A percentile compares a stretch with the other conserved stretches of the same genome.
Conservation (phyloP, 306 rosid species). For the Castanea crenata region DNA sequence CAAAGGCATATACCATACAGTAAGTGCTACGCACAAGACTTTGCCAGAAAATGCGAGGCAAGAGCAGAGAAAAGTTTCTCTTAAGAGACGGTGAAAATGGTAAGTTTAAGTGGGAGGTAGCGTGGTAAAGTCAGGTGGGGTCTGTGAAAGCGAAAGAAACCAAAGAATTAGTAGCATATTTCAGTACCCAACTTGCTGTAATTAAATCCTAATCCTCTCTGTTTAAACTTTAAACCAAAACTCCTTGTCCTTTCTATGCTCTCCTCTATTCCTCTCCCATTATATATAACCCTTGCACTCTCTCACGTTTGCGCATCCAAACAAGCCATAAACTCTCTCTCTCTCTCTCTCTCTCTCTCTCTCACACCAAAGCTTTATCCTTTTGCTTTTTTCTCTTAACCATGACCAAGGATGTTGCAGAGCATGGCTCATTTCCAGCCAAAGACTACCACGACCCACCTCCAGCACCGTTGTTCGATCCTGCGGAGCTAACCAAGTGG, state of each 20-base stretch:
- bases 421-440: slow-evolving; percentile 57
- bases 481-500: slow-evolving; percentile 71
- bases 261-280: not conserved
- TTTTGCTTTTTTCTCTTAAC: not conserved
- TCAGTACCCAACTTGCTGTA: not conserved
- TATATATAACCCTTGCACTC: slow-evolving; percentile 45
- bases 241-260: not conserved
- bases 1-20: not conserved
- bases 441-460: slow-evolving; percentile 97
- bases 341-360: not conserved
- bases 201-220: not conserved
- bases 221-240: not conserved
- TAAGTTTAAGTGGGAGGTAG: slow-evolving; percentile 2
- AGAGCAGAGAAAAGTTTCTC: not conserved
- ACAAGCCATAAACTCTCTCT: slow-evolving; percentile 8
- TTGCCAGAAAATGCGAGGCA: not conserved
- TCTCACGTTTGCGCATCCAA: slow-evolving; percentile 19
- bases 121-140: slow-evolving; percentile 33
- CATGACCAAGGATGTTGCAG: slow-evolving; percentile 66
- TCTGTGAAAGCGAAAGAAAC: slow-evolving; percentile 46
- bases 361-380: not conserved
- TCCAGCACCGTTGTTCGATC: slow-evolving; percentile 66
- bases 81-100: not conserved
- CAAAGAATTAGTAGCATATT: not conserved
- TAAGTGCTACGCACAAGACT: slow-evolving; percentile 18